Conservation (phyloP, 257 asterid genomes). For the Haberlea rhodopensis region DNA sequence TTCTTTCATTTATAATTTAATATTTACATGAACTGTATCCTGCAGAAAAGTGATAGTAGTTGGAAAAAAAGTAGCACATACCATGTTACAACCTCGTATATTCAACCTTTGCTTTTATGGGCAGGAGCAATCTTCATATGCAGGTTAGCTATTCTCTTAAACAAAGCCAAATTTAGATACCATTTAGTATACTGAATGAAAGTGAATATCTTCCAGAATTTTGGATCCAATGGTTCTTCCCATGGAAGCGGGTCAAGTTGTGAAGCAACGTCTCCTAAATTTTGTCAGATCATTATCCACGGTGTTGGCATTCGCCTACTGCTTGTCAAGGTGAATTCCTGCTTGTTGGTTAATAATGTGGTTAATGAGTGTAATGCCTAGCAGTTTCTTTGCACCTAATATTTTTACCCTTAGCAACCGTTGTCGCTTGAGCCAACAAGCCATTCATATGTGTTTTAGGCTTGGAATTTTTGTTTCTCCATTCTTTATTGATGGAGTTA, state of each 20-base stretch:
- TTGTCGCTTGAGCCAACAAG: background rate
- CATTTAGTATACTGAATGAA: slow-evolving; percentile 27
- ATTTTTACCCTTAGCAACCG: background rate
- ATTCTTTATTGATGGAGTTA: slow-evolving; percentile 4
- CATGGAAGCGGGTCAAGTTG: slow-evolving; percentile 81
- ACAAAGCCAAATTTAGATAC: slow-evolving; percentile 9
- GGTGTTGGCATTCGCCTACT: slow-evolving; percentile 84
- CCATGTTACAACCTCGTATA: slow-evolving; percentile 65
- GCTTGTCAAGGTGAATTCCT: slow-evolving; percentile 68
- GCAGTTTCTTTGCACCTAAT: slow-evolving; percentile 1
- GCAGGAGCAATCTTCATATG: slow-evolving; percentile 72
- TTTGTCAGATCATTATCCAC: slow-evolving; percentile 89
- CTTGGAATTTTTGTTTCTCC: background rate
- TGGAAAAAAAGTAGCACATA: slow-evolving; percentile 83
- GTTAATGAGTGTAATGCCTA: slow-evolving; percentile 7
- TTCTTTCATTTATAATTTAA: slow-evolving; percentile 9
- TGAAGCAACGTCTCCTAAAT: slow-evolving; percentile 75
- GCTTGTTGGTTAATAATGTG: slow-evolving; percentile 21
- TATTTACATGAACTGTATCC: slow-evolving; percentile 18
- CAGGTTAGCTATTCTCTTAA: slow-evolving; percentile 56
- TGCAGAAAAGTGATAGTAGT: slow-evolving; percentile 69
- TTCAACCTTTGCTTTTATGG: slow-evolving; percentile 89
- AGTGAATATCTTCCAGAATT: slow-evolving; percentile 52
- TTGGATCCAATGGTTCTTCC: slow-evolving; percentile 80
- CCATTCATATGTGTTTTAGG: background rate